Percentiles rank a stretch among this genome's conserved stretches.
Conservation (phyloP, 495 filamentous ascomycete species). For the Aspergillus coremiiformis region DNA sequence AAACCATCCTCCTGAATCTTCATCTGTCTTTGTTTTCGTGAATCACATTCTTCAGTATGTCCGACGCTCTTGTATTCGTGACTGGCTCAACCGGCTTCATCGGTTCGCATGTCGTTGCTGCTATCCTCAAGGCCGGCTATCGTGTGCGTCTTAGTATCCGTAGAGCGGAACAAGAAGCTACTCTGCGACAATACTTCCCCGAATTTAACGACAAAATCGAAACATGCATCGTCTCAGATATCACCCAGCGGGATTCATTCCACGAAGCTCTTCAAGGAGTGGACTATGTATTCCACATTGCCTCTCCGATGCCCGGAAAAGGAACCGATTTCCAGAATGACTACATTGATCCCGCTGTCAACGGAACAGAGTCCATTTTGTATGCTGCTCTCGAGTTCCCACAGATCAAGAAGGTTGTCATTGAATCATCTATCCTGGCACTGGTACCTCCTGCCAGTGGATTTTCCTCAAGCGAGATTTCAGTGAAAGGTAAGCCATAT, state of each 20-base stretch:
- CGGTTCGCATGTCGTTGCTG: conserved; percentile 28
- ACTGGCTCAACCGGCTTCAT: conserved; percentile 42
- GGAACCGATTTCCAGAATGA: conserved; percentile 20
- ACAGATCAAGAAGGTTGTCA: conserved; percentile 30
- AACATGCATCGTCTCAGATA: conserved; percentile 26
- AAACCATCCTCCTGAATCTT: too few relatives aligned
- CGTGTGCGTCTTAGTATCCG: conserved; percentile 30
- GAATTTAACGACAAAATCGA: conserved; percentile 16
- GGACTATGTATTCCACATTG: conserved; percentile 35
- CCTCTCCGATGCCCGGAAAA: conserved; percentile 30
- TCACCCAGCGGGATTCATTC: conserved; percentile 27
- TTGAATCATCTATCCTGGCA: conserved; percentile 28
- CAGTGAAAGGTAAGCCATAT: too few relatives aligned
- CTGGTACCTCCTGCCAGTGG: conserved; percentile 25
- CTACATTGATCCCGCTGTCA: conserved; percentile 25
- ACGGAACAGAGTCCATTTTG: conserved; percentile 27
- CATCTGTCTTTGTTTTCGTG: too few relatives aligned
- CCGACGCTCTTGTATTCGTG: conserved; percentile 32
- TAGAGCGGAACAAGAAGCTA: conserved; percentile 15
- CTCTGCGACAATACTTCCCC: conserved; percentile 16
- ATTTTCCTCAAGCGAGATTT: too few relatives aligned
- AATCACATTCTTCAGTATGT: conserved; percentile 1
- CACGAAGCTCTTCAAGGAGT: conserved; percentile 23
- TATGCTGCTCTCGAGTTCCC: conserved; percentile 21
- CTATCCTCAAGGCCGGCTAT: conserved; percentile 34